A percentile compares a stretch with the other conserved stretches of the same genome.
These are phyloP conservation scores for Fusarium lyarnte DNA, from an alignment of 2,329 filamentous ascomycete species.

Conservation along the genomic window DNA sequence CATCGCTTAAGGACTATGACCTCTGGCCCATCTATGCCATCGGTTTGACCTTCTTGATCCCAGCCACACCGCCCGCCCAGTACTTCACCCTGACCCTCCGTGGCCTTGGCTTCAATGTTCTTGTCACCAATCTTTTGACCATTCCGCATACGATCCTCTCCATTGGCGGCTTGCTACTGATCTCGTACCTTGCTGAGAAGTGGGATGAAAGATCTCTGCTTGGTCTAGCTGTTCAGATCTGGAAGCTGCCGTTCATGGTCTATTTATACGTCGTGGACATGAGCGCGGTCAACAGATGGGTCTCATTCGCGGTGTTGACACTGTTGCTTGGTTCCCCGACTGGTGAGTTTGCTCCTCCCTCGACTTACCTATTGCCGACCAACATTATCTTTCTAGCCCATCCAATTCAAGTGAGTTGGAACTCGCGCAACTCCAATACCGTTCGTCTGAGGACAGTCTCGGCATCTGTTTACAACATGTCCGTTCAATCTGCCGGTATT, in stretches of 20 bases:
- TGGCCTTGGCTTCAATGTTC: neutral
- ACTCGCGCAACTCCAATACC: neutral
- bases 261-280: neutral
- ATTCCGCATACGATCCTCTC: neutral
- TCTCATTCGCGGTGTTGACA: neutral
- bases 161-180: neutral
- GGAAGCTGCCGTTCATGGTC: neutral
- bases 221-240: neutral
- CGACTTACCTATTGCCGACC: rapidly evolving
- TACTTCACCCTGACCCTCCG: neutral
- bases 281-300: neutral
- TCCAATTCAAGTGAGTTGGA: neutral
- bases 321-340: neutral
- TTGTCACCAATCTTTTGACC: neutral
- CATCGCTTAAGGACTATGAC: neutral
- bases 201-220: neutral
- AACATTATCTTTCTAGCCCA: neutral
- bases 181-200: neutral
- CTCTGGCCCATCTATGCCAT: neutral
- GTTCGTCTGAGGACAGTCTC: neutral
- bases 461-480: neutral
- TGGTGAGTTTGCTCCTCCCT: rapidly evolving
- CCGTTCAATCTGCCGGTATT: neutral
- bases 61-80: neutral
- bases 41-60: neutral